Conservation (phyloP, 305 asterid genomes). For the Euphrasia arctica region DNA sequence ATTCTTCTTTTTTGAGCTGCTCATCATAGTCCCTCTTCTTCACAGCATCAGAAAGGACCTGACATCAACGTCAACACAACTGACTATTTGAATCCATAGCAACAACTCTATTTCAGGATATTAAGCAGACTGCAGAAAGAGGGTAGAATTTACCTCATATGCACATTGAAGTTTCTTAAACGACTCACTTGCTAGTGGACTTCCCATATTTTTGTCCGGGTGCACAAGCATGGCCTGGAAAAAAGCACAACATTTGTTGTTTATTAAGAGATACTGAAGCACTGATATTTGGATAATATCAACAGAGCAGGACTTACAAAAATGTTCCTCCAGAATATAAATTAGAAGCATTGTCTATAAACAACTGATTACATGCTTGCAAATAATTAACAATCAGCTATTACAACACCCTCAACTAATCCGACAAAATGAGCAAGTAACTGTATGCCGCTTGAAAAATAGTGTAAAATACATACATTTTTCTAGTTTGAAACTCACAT, state of each 20-base stretch:
- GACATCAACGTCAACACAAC: constrained; percentile 29
- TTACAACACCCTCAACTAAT: neutral
- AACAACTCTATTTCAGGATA: constrained; percentile 25
- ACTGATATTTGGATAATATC: neutral
- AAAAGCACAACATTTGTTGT: constrained; percentile 17
- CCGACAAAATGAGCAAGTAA: constrained; percentile 9
- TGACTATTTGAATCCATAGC: constrained; percentile 27
- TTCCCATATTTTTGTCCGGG: constrained; percentile 98
- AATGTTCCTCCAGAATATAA: constrained; percentile 12
- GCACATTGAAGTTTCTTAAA: constrained; percentile 97
- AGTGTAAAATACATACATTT: neutral
- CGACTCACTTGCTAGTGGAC: constrained; percentile 87
- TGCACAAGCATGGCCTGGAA: constrained; percentile 97
- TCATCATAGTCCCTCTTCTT: constrained; percentile 98
- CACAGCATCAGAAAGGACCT: constrained; percentile 95
- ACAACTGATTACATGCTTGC: neutral
- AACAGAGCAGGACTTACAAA: neutral
- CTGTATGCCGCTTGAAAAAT: constrained; percentile 1
- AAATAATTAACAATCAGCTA: constrained; percentile 2
- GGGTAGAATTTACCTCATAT: constrained; percentile 63
- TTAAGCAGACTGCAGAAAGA: constrained; percentile 20
- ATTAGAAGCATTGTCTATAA: constrained; percentile 18
- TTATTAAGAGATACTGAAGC: constrained; percentile 4
- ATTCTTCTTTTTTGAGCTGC: constrained; percentile 84
- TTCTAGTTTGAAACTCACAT: constrained; percentile 9